These are phyloP conservation scores for Colletotrichum abscissum DNA, from an alignment of 2,329 filamentous ascomycete species.

Conservation along the genomic window DNA sequence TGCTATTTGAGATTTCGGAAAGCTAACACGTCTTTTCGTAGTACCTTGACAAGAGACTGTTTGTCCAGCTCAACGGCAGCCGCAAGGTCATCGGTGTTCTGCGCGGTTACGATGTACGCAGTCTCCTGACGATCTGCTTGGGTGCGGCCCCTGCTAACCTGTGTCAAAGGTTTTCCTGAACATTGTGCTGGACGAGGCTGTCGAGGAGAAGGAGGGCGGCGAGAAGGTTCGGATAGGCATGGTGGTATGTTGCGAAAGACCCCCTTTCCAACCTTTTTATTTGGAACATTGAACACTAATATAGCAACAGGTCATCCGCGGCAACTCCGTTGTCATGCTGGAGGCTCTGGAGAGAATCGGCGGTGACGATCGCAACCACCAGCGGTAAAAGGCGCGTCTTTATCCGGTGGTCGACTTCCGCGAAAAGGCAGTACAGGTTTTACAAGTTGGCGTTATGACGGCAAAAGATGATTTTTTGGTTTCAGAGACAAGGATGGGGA, in stretches of 20 bases:
- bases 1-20: not conserved
- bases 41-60: constrained; percentile 99
- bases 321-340: constrained; percentile 98
- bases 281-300: constrained; percentile 40
- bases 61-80: constrained; percentile 97
- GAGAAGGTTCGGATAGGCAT: constrained; percentile 93
- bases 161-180: constrained; percentile 90
- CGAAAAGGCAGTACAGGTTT: constrained; percentile 19
- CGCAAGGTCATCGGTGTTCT: constrained; percentile 96
- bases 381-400: constrained; percentile 32
- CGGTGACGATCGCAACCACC: constrained; percentile 63
- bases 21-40: constrained; percentile 50
- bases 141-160: constrained; percentile 36
- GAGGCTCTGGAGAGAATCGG: constrained; percentile 81
- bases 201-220: constrained; percentile 92
- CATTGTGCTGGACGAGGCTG: constrained; percentile 95
- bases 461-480: constrained; percentile 31
- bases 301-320: constrained; percentile 83
- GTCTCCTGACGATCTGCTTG: not conserved
- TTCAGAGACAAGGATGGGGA: constrained; percentile 22
- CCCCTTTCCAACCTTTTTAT: not conserved
- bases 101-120: constrained; percentile 91
- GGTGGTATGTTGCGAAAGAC: constrained; percentile 72
- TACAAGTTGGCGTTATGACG: constrained; percentile 33
- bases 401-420: constrained; percentile 11